Evolutionary conservation across 2,329 filamentous ascomycete genomes (phyloP).

Genomic region (Colletotrichum cereale): DNA sequence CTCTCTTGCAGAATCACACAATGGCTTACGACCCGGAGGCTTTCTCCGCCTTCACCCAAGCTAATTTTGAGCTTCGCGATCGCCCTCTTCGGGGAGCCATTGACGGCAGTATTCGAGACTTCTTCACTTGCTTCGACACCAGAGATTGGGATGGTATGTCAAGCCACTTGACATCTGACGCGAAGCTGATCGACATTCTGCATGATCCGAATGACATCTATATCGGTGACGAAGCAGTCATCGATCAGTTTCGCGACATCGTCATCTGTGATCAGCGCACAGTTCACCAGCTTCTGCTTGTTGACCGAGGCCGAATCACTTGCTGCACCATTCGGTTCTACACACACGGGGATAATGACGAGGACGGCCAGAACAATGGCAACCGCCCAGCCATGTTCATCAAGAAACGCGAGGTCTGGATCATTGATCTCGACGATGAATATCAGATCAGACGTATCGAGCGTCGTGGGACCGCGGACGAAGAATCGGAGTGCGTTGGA

Average conservation of each 20-base stretch:
- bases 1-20: not conserved
- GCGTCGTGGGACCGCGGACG: too few species aligned
- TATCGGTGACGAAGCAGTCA: not conserved
- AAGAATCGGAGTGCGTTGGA: too few species aligned
- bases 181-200: not conserved
- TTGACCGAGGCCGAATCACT: not conserved
- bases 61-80: not conserved
- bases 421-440: not conserved
- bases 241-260: not conserved
- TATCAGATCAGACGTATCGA: not conserved
- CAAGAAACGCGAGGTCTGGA: not conserved
- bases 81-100: not conserved
- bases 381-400: too few species aligned
- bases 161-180: not conserved
- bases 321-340: not conserved
- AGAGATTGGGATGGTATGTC: fast-evolving
- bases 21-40: not conserved
- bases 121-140: not conserved
- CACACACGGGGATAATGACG: too few species aligned
- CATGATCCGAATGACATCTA: not conserved
- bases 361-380: too few species aligned
- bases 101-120: not conserved
- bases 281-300: not conserved
- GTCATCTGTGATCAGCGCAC: not conserved
- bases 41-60: not conserved